phyloP scores from a whole-genome alignment of 352 stramenopile genomes.

The Globisporangium barbulae region DNA sequence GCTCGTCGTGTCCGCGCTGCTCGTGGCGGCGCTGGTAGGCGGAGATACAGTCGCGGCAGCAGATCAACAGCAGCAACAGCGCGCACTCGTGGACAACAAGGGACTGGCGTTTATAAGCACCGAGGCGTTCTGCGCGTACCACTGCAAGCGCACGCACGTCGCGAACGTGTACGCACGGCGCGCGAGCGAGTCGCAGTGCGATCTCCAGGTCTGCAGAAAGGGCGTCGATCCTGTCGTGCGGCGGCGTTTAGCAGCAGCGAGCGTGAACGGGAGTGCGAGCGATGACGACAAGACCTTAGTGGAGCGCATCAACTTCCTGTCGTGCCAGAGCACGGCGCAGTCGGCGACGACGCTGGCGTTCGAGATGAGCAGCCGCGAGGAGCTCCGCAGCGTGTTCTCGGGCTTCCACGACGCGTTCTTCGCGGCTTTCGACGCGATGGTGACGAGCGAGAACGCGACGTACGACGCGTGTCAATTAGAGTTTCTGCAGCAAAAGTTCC shows the following conservation, averaged over 20 bases:
- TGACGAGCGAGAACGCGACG: slow-evolving; percentile 50
- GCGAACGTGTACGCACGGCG: slow-evolving; percentile 9
- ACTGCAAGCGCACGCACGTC: slow-evolving; percentile 43
- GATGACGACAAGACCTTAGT: slow-evolving; percentile 16
- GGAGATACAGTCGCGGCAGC: neutral
- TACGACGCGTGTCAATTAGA: slow-evolving; percentile 62
- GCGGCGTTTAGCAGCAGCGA: neutral
- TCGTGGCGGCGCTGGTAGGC: neutral
- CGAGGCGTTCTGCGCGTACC: slow-evolving; percentile 48
- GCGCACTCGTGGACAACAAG: slow-evolving; percentile 27
- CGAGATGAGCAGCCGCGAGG: slow-evolving; percentile 24
- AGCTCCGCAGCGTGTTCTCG: slow-evolving; percentile 34
- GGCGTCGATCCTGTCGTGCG: slow-evolving; percentile 7
- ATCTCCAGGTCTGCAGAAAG: neutral
- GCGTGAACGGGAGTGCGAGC: neutral
- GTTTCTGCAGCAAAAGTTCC: slow-evolving; percentile 58
- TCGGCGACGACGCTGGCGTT: slow-evolving; percentile 39
- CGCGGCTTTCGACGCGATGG: slow-evolving; percentile 58
- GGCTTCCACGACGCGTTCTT: slow-evolving; percentile 66
- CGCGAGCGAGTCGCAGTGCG: slow-evolving; percentile 16
- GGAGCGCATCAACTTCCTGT: slow-evolving; percentile 32
- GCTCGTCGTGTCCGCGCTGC: neutral
- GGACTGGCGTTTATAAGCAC: slow-evolving; percentile 44
- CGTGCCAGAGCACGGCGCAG: slow-evolving; percentile 34
- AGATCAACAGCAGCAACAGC: neutral